Evolutionary conservation across 2,329 filamentous ascomycete species (phyloP), one percentile per base, ranked within the genome.

Genomic region (Neonectria coccinea): DNA sequence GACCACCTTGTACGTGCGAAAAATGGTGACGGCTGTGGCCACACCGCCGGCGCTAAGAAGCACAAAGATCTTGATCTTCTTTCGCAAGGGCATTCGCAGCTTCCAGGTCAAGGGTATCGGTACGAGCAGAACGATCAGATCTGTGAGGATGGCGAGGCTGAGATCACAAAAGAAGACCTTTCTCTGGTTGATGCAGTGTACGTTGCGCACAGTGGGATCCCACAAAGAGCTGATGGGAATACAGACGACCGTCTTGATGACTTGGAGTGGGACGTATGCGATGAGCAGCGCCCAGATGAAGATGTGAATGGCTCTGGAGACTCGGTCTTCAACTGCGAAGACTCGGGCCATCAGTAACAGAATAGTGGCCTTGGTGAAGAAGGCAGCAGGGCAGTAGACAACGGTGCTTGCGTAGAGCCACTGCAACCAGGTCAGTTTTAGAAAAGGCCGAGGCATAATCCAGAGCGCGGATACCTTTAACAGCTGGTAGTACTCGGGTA

Each of bases 181-280:
- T 50, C 72, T 66, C 12, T 80, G 77, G 64, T 81, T 70, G n/a
- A 81, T 63, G 67, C 79, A 81, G 25, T 74, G 75, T 10, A 65
- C 67, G 12, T 66, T 47, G 2, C 68, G 47, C 16, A 72, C 68
- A 1, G 22, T 62, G 0, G 75, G 72, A 2, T 72, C 64, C 82
- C 82, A 84, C 57, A 81, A 83, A 2, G 74, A 78, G 6, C 70
- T 58, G 25, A 84, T 79, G 2, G 82, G 82, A 33, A 70, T 68
- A 66, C 81, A 84, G 25, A 79, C 77, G 47, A 79, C 74, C 41
- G 81, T 78, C 57, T 83, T 82, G 41, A 83, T 73, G 33, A 82
- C 36, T 1, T 66, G 57, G 1, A 72, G 59, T 14, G 68, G 68
- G n/a, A 66, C 2, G 25, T 68, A 72, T 10, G 59, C 64, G 22